Conservation (phyloP, 2,329 filamentous ascomycete genomes). For the Karstenula rhodostoma region DNA sequence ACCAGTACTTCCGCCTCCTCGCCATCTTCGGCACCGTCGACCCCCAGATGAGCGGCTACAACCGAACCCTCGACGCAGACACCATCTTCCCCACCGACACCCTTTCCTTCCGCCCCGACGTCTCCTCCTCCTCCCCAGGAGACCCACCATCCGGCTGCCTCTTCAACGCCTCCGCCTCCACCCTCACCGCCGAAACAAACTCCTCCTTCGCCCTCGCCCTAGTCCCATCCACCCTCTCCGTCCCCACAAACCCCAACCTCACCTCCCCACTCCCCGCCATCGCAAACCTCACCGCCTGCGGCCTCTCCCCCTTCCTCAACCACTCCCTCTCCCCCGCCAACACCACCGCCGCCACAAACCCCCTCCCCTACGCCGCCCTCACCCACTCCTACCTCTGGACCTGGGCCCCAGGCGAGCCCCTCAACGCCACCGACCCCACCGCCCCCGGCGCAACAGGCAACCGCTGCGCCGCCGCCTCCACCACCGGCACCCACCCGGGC, state of each 20-base stretch:
- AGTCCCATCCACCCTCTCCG: conserved; percentile 24
- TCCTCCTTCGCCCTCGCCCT: conserved; percentile 53
- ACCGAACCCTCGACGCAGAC: conserved; percentile 59
- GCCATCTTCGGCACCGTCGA: conserved; percentile 65
- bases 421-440: conserved; percentile 49
- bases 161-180: conserved; percentile 53
- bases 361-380: conserved; percentile 60
- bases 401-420: conserved; percentile 66
- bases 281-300: conserved; percentile 62
- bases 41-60: conserved; percentile 64
- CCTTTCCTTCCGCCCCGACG: conserved; percentile 31
- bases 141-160: conserved; percentile 63
- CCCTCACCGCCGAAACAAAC: conserved; percentile 57
- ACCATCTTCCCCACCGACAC: conserved; percentile 64
- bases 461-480: conserved; percentile 65
- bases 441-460: conserved; percentile 32
- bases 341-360: conserved; percentile 58
- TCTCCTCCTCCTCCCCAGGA: conserved; percentile 50
- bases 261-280: conserved; percentile 36
- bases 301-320: conserved; percentile 68
- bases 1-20: conserved; percentile 62
- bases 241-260: conserved; percentile 35
- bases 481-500: conserved; percentile 55
- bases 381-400: conserved; percentile 65
- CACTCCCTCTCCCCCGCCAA: conserved; percentile 63